Conservation (phyloP, 1,139 yeast species). For the Saccharomyces hybrid region DNA sequence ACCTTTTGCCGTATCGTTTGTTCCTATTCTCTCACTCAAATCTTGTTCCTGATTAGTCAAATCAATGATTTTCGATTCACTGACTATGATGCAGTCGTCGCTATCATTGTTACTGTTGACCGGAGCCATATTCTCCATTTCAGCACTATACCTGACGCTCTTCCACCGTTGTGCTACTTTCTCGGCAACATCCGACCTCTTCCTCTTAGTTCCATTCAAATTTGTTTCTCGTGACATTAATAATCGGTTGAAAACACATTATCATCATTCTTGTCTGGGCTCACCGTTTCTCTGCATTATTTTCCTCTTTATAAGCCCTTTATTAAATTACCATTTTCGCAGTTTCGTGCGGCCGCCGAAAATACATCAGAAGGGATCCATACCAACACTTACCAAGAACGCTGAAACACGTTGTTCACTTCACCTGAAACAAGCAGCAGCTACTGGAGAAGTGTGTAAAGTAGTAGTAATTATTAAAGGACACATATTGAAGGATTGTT, state of each 20-base stretch:
- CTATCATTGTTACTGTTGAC: background rate
- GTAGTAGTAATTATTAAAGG: background rate
- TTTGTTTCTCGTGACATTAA: background rate
- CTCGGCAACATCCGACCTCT: slow-evolving; percentile 1
- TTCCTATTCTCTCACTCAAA: background rate
- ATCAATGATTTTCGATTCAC: background rate
- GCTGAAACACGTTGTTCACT: background rate
- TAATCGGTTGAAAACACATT: background rate
- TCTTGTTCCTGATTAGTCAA: background rate
- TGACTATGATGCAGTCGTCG: slow-evolving; percentile 1
- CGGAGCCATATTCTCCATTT: background rate
- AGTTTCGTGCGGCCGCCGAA: background rate
- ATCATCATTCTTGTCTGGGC: background rate
- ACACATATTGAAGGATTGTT: background rate
- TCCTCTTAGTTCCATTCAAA: background rate
- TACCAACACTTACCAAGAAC: background rate
- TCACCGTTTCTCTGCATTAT: background rate
- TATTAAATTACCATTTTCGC: background rate
- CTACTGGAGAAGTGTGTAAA: background rate
- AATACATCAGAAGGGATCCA: background rate
- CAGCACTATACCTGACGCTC: background rate
- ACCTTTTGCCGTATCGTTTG: background rate
- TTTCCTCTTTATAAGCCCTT: background rate
- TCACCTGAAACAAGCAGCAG: background rate
- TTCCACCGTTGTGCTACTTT: slow-evolving; percentile 3